Evolutionary conservation across 148 eudicot genomes (phyloP), one percentile per base, ranked within the genome.

Genomic region (Fagopyrum esculentum): DNA sequence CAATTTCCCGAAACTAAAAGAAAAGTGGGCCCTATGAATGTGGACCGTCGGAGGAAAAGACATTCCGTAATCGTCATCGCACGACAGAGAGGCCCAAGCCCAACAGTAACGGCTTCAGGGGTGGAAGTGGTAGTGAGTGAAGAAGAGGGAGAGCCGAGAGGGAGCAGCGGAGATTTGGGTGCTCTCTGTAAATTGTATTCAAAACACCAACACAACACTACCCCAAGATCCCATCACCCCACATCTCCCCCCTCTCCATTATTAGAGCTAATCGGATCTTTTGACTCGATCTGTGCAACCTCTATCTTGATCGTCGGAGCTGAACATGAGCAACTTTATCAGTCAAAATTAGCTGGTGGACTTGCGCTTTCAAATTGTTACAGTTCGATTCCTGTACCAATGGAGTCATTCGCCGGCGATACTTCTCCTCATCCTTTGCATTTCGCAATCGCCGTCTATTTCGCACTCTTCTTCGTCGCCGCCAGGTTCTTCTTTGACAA

Each of bases 401-500:
- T 94, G 97, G 93, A 86, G 55, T 81, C 88, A 80, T 80, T 86
- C 81, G 81, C 66, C 22, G 59, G 78, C 61, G 76, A 55, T 73
- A 82, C 78, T 45, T 85, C 17, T 6, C 86, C 93, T 0, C 84
- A 84, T 69, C 71, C 81, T 29, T 87, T 74, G 85, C 92, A 92
- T 84, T 84, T 90, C 76, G 1, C 76, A 22, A 15, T 77, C 73
- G 92, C 93, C 6, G n/a, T 87, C 3, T 79, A 68, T 72, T 92
- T 94, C 78, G 89, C 90, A 1, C 43, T 90, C 63, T 81, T 70
- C 69, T 90, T 92, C 69, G 84, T 85, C 46, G 85, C 78, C 54
- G 96, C 86, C 51, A 85, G 98, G 75, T 89, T 89, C 74, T 60
- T 90, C 74, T 89, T 91, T 55, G 96, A 94, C 78, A 88, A 84